Evolutionary conservation across 2,329 filamentous ascomycete genomes (phyloP).

Genomic region (Curvularia verruculosa): DNA sequence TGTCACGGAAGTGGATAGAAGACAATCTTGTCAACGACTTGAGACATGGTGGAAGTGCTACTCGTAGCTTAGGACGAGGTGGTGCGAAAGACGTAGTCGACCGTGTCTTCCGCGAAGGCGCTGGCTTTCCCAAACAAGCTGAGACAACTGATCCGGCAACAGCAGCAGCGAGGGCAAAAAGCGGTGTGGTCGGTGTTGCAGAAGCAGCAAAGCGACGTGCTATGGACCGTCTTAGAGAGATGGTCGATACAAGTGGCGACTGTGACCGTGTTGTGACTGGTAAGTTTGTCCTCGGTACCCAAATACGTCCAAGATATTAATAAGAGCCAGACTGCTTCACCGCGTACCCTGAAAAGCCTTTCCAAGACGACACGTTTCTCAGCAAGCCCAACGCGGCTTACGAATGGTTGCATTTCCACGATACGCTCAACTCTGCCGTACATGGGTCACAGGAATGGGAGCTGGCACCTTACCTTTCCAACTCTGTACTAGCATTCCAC

Average conservation of each 20-base stretch:
- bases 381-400: conserved; percentile 86
- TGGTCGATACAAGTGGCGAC: conserved; percentile 80
- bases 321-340: conserved; percentile 71
- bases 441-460: conserved; percentile 93
- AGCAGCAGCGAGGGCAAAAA: conserved; percentile 59
- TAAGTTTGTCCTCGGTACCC: conserved; percentile 32
- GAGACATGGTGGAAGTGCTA: conserved; percentile 71
- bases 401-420: conserved; percentile 96
- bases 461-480: conserved; percentile 81
- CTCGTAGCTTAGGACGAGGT: conserved; percentile 73
- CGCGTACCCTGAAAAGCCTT: conserved; percentile 83
- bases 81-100: conserved; percentile 75
- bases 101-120: conserved; percentile 79
- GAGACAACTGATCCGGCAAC: conserved; percentile 56
- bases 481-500: conserved; percentile 88
- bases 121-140: conserved; percentile 72
- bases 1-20: conserved; percentile 81
- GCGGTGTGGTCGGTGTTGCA: conserved; percentile 65
- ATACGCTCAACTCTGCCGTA: conserved; percentile 77
- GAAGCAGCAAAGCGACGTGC: conserved; percentile 75
- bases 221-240: conserved; percentile 73
- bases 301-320: conserved; percentile 13
- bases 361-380: conserved; percentile 90
- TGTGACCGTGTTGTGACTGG: conserved; percentile 75
- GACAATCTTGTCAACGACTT: conserved; percentile 71